Base-by-base conservation (phyloP, 1,284 basidiomycete genomes). In the Melampsora americana region DNA sequence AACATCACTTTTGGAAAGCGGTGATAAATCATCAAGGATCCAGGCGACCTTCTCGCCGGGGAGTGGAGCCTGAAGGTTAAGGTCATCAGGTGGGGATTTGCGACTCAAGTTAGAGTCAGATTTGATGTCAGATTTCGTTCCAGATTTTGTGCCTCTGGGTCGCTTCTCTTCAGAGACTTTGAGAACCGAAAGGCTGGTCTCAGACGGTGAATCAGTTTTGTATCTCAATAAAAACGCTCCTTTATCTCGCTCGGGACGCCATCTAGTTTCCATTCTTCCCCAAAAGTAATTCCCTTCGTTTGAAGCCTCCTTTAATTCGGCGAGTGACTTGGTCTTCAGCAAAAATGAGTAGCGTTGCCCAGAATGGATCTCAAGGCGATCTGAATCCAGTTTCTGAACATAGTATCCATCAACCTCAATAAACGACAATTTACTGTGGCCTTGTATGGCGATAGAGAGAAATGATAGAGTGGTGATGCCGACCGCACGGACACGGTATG, bases 301-400 rank as follows among this genome's bases (percentile, higher is more conserved):
- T 11, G 60, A 7, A 26, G 42, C 1, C 16, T 23, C 39, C 68
- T 50, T 20, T 11, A 76, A n/a, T 69, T 76, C 53, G 18, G 53
- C 11, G 44, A 76, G 42, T 2, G 66, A 60, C 26, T 76, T 76
- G 16, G 73, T 76, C 60, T 76, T 76, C 9, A 76, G 23, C 12
- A 76, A 46, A 44, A 76, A 68, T 9, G 73, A 76, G 68, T 76
- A 76, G 12, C 73, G 65, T 56, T 76, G 73, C 26, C 73, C 73
- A n/a, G 73, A 76, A n/a, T 53, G 64, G 30, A 76, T 7, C 48
- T 62, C 32, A 11, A 76, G 60, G 20, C 42, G 66, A 39, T 65
- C 26, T 7, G 73, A 35, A 12, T 46, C 60, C 3, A 39, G 12
- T 28, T 23, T 26, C 28, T 69, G 66, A 12, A 76, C 32, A 60